These are phyloP conservation scores for Podosphaera fusca DNA, from an alignment of 2,329 filamentous ascomycete genomes.

Conservation along the genomic window DNA sequence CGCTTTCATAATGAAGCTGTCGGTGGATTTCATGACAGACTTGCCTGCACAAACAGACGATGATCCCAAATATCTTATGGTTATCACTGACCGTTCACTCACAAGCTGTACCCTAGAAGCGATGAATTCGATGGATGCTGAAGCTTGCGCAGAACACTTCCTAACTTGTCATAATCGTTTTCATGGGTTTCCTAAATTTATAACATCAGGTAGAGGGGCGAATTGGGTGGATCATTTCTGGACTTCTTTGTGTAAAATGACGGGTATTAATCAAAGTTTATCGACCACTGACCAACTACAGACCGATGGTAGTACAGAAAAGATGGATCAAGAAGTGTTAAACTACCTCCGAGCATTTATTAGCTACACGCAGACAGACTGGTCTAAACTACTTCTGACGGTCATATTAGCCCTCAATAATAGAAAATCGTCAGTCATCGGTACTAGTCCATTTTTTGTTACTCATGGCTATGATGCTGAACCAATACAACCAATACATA, in stretches of 20 bases:
- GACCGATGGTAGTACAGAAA: background rate
- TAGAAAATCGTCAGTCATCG: background rate
- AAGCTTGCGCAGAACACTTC: background rate
- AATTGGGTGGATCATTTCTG: slow-evolving; percentile 1
- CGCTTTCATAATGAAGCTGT: background rate
- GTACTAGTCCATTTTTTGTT: slow-evolving; percentile 1
- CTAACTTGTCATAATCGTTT: slow-evolving; percentile 1
- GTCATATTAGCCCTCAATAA: background rate
- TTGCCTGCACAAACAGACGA: background rate
- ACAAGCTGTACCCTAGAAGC: background rate
- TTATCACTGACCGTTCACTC: slow-evolving; percentile 1
- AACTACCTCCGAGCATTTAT: slow-evolving; percentile 3
- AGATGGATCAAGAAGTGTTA: slow-evolving; percentile 3
- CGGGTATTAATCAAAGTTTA: background rate
- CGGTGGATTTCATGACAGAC: slow-evolving; percentile 1
- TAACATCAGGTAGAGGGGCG: background rate
- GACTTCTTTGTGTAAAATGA: background rate
- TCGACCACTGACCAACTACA: background rate
- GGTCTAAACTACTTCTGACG: background rate
- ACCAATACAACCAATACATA: background rate
- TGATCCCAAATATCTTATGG: background rate
- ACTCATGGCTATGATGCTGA: background rate
- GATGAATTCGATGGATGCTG: slow-evolving; percentile 1
- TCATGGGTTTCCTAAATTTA: background rate
- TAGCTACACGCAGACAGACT: slow-evolving; percentile 2